phyloP scores from a whole-genome alignment of 495 filamentous ascomycete species.

The Tuber borchii region DNA sequence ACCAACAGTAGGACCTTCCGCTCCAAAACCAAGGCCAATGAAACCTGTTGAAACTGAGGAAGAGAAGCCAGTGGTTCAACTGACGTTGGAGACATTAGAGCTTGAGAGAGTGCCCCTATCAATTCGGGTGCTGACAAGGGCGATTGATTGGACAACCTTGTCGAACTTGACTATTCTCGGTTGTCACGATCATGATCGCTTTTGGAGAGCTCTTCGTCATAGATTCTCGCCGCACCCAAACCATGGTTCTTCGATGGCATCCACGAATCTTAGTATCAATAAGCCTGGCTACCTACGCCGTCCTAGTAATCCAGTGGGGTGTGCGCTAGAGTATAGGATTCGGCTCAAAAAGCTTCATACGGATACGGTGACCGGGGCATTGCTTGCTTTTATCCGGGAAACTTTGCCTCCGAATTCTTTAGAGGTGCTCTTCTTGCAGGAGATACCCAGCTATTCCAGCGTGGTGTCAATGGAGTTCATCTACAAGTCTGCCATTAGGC shows the following conservation, averaged over 20 bases:
- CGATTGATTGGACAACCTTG: slow-evolving; percentile 72
- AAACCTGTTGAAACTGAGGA: slow-evolving; percentile 24
- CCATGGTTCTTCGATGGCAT: slow-evolving; percentile 16
- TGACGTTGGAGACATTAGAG: slow-evolving; percentile 70
- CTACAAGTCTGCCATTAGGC: slow-evolving; percentile 64
- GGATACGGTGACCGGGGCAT: slow-evolving; percentile 64
- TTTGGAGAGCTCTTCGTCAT: slow-evolving; percentile 73
- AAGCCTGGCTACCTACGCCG: slow-evolving; percentile 38
- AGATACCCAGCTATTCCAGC: slow-evolving; percentile 54
- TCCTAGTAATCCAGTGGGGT: slow-evolving; percentile 24
- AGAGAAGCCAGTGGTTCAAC: slow-evolving; percentile 42
- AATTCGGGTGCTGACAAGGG: slow-evolving; percentile 59
- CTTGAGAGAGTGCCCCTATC: slow-evolving; percentile 75
- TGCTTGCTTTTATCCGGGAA: slow-evolving; percentile 80
- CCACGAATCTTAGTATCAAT: slow-evolving; percentile 2
- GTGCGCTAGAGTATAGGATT: slow-evolving; percentile 57
- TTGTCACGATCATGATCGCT: slow-evolving; percentile 67
- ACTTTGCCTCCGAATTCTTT: slow-evolving; percentile 78
- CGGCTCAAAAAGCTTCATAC: slow-evolving; percentile 76
- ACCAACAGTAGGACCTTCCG: slow-evolving; percentile 6
- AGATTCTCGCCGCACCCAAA: slow-evolving; percentile 56
- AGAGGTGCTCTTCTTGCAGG: slow-evolving; percentile 78
- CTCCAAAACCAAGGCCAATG: slow-evolving; percentile 4
- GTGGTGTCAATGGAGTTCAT: slow-evolving; percentile 65
- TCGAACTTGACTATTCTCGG: slow-evolving; percentile 75